Percentiles rank a stretch among this genome's conserved stretches.
phyloP scores from a whole-genome alignment of 1,139 yeast genomes.

The Suhomyces bribrorum region DNA sequence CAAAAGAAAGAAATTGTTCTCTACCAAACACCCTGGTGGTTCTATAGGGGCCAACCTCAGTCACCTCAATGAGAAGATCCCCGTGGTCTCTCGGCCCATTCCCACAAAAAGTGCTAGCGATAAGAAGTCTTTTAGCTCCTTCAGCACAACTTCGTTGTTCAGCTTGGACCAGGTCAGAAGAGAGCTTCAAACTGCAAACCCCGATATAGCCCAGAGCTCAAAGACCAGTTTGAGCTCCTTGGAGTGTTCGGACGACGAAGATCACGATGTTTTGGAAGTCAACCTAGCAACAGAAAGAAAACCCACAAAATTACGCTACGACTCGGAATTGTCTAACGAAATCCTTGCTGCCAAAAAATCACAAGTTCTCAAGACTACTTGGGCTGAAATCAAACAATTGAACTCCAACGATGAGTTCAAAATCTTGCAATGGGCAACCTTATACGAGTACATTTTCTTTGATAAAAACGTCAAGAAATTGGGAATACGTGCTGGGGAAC shows the following conservation, averaged over 20 bases:
- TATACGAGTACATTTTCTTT: constrained; percentile 30
- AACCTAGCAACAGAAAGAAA: background rate
- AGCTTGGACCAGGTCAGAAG: constrained; percentile 31
- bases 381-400: constrained; percentile 10
- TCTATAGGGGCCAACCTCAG: constrained; percentile 68
- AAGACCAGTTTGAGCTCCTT: constrained; percentile 18
- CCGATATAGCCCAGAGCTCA: background rate
- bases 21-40: constrained; percentile 85
- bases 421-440: constrained; percentile 31
- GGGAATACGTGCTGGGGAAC: constrained; percentile 22
- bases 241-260: constrained; percentile 28
- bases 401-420: constrained; percentile 20
- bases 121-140: constrained; percentile 14
- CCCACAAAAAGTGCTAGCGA: constrained; percentile 4
- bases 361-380: constrained; percentile 11
- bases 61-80: constrained; percentile 34
- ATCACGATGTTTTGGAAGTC: constrained; percentile 7
- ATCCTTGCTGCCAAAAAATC: constrained; percentile 10
- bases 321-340: constrained; percentile 7
- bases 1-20: constrained; percentile 57
- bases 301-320: background rate
- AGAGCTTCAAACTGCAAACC: constrained; percentile 12
- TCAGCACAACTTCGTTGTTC: constrained; percentile 32
- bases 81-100: constrained; percentile 1
- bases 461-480: constrained; percentile 16